These are phyloP conservation scores for Plasmodium inui DNA, from an alignment of 169 alveolate species.

Conservation along the genomic window DNA sequence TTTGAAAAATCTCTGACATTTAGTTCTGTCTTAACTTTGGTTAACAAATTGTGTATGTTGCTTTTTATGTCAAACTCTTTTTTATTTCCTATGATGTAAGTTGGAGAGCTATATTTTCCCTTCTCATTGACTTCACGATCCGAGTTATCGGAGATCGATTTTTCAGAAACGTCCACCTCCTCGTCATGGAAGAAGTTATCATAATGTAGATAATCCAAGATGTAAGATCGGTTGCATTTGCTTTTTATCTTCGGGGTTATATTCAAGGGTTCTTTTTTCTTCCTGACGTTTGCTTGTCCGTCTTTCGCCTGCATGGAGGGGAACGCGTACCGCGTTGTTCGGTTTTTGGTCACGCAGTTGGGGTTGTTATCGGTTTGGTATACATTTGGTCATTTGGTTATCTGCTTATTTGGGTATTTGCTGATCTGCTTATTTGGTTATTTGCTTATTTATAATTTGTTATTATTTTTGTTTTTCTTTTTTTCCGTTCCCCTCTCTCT, in stretches of 20 bases:
- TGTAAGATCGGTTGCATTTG: neutral
- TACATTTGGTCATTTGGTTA: neutral
- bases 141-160: constrained; percentile 21
- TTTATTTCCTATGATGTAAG: neutral
- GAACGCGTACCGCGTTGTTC: neutral
- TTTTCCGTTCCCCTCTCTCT: neutral
- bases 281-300: neutral
- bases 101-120: neutral
- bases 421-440: no score
- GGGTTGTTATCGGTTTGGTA: neutral
- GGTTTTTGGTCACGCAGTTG: neutral
- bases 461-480: neutral
- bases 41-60: constrained; percentile 13
- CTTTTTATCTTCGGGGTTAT: constrained; percentile 6
- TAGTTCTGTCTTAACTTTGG: constrained; percentile 28
- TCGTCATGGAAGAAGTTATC: constrained; percentile 37
- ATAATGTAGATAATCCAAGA: constrained; percentile 57
- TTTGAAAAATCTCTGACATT: constrained; percentile 8
- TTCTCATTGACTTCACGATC: neutral
- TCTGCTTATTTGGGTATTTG: neutral
- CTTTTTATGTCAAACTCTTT: constrained; percentile 31
- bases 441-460: neutral
- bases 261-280: constrained; percentile 13
- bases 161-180: neutral
- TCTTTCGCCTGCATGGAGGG: neutral